phyloP scores from a whole-genome alignment of 2,329 filamentous ascomycete species.

The Colletotrichum sp. region DNA sequence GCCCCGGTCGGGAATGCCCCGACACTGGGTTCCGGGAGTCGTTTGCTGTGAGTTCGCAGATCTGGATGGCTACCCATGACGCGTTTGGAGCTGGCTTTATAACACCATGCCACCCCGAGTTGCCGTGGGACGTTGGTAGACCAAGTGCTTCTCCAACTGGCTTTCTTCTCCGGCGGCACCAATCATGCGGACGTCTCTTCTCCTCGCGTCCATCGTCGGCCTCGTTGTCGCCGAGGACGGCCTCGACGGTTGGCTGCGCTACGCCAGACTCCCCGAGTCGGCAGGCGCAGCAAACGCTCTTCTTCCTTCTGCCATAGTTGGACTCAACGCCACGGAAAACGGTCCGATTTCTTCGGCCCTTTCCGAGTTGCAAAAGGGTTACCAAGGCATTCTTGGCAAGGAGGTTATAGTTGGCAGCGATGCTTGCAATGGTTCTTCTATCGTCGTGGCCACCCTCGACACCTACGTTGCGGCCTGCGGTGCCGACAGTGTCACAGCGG shows the following conservation, averaged over 20 bases:
- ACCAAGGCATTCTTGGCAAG: slow-evolving; percentile 61
- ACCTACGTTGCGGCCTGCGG: slow-evolving; percentile 37
- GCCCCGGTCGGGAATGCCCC: background rate
- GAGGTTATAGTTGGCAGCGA: slow-evolving; percentile 34
- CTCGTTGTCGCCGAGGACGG: slow-evolving; percentile 62
- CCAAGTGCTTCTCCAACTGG: slow-evolving; percentile 7
- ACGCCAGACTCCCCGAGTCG: slow-evolving; percentile 52
- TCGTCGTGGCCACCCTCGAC: slow-evolving; percentile 26
- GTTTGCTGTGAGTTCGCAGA: slow-evolving; percentile 2
- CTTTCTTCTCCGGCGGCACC: background rate
- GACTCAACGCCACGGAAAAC: slow-evolving; percentile 55
- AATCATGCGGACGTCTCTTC: slow-evolving; percentile 30
- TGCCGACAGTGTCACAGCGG: slow-evolving; percentile 38
- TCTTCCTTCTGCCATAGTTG: slow-evolving; percentile 56
- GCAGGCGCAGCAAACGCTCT: slow-evolving; percentile 38
- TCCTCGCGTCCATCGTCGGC: slow-evolving; percentile 34
- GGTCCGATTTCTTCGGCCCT: slow-evolving; percentile 65
- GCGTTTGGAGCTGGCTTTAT: background rate
- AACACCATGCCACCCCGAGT: background rate
- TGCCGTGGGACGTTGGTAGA: background rate
- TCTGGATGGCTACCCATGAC: background rate
- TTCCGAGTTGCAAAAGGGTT: slow-evolving; percentile 60
- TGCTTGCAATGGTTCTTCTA: slow-evolving; percentile 1
- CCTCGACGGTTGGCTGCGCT: slow-evolving; percentile 66
- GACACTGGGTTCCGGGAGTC: background rate